phyloP scores from a whole-genome alignment of 1,139 yeast genomes.

The Geotrichum phurueaensis region DNA sequence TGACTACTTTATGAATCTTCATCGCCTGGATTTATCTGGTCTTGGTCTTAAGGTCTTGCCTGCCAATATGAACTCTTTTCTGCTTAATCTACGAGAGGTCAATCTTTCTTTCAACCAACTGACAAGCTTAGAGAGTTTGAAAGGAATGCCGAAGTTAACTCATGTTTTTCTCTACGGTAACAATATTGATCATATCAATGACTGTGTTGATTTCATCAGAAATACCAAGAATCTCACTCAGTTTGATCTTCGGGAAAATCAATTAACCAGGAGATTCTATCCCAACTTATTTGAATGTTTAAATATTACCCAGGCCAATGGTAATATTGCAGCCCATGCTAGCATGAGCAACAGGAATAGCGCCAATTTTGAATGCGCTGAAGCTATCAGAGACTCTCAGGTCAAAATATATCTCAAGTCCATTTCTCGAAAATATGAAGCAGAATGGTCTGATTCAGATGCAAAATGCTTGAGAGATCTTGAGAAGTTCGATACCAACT shows the following conservation, averaged over 20 bases:
- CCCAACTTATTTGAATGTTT: slow-evolving; percentile 21
- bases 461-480: background rate
- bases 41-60: slow-evolving; percentile 30
- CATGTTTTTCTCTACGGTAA: slow-evolving; percentile 32
- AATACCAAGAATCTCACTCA: slow-evolving; percentile 23
- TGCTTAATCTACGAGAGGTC: slow-evolving; percentile 33
- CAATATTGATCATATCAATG: slow-evolving; percentile 23
- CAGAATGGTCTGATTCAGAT: slow-evolving; percentile 1
- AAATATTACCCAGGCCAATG: background rate
- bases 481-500: background rate
- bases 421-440: background rate
- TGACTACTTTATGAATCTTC: slow-evolving; percentile 30
- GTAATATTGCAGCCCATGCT: slow-evolving; percentile 3
- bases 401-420: background rate
- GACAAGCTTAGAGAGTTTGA: slow-evolving; percentile 25
- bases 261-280: slow-evolving; percentile 30
- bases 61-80: slow-evolving; percentile 23
- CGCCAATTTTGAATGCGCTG: background rate
- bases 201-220: slow-evolving; percentile 24
- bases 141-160: slow-evolving; percentile 29
- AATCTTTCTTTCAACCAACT: slow-evolving; percentile 34
- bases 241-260: slow-evolving; percentile 33
- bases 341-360: background rate
- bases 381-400: background rate
- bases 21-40: slow-evolving; percentile 32